Conservation (phyloP, 345 rosid genomes). For the Eucalyptus erythrocorys region DNA sequence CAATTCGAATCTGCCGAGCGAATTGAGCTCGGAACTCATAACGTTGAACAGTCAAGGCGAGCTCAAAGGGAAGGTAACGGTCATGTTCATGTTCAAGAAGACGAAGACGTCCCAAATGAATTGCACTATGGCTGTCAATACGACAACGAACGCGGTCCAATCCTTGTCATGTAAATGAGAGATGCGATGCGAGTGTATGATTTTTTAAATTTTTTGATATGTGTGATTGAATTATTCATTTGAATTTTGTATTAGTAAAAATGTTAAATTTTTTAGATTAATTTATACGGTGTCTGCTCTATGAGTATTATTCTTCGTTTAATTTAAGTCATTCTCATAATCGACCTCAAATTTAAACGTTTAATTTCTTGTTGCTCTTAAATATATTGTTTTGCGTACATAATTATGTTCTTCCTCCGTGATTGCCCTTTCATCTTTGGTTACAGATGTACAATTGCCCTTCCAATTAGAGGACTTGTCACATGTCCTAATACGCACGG, state of each 20-base stretch:
- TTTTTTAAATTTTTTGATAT: background rate
- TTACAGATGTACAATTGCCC: background rate
- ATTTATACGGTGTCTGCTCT: background rate
- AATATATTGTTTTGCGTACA: background rate
- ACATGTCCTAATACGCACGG: background rate
- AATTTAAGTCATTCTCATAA: too few species aligned
- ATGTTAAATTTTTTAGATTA: background rate
- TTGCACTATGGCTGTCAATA: background rate
- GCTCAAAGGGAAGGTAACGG: background rate
- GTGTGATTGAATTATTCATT: background rate
- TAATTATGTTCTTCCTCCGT: background rate
- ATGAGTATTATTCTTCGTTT: background rate
- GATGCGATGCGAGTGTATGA: background rate
- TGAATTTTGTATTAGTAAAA: background rate
- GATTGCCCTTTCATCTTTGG: background rate
- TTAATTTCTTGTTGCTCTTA: background rate
- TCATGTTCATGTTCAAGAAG: background rate
- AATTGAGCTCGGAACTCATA: background rate
- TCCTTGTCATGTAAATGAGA: background rate
- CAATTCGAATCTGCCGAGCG: background rate
- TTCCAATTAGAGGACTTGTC: background rate
- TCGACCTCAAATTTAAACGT: background rate
- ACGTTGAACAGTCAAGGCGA: background rate
- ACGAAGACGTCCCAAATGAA: background rate
- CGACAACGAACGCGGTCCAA: background rate